Evolutionary conservation across 768 basidiomycete species (phyloP), one percentile per base, ranked within the genome.

Genomic region (Botryobasidium botryosum): DNA sequence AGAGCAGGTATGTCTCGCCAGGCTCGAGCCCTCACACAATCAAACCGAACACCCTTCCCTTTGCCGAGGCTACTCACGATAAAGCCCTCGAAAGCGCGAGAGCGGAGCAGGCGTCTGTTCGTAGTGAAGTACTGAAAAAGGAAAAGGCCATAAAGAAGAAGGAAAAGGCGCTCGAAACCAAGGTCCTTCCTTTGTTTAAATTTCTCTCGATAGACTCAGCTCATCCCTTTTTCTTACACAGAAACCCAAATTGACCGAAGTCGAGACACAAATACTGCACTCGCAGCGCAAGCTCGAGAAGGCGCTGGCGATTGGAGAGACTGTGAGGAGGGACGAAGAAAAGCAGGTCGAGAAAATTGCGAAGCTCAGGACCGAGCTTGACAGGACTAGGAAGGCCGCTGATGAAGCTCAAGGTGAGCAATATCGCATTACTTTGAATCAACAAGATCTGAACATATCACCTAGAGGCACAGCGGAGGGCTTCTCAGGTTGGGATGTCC

Each of bases 131-230:
- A 0, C 72, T 79, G 64, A 81, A 82, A 62, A 77, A 80, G 52
- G 90, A 99, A 62, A 80, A 79, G 62, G 72, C 63, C 36, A 77
- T 92, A 47, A 94, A 94, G 65, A 84, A 80, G 59, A 79, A 79
- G 1, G 91, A 96, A 61, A 96, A 91, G 60, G 67, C 75, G 0
- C 60, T 91, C 6, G 92, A 96, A 47, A 74, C 69, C 13, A 86
- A 84, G 66, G 90, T 80, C 29, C 31, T 68, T 54, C 18, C 10
- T 32, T 23, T 39, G 25, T 17, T 40, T 25, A 8, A 8, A 15
- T 21, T 7, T 36, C 12, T 25, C 21, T 33, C 6, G 10, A 39
- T n/a, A 29, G 26, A 10, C 31, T 25, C 13, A 43, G 27, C 27
- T 43, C 6, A 26, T 28, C 50, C 4, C 25, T 13, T 45, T 37